Percentiles rank a stretch among this genome's conserved stretches.
These are phyloP conservation scores for Solanum chacoense DNA, from an alignment of 305 asterid genomes.

Conservation along the genomic window DNA sequence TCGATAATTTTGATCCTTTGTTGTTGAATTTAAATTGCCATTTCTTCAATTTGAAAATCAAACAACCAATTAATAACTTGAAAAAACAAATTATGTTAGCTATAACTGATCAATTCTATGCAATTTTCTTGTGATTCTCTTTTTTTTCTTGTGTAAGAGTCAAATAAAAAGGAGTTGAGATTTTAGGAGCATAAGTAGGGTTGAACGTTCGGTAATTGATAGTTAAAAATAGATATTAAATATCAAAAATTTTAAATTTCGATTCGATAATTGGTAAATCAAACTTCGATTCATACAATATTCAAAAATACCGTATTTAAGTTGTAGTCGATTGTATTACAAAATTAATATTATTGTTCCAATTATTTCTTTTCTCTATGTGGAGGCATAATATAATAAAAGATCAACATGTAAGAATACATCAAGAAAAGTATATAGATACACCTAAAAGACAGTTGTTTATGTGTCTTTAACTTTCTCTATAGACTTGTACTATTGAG, in stretches of 20 bases:
- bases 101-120: neutral
- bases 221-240: neutral
- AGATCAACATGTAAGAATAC: neutral
- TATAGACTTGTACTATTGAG: neutral
- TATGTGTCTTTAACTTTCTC: neutral
- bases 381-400: neutral
- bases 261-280: neutral
- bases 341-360: neutral
- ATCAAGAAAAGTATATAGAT: neutral
- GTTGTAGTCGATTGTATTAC: neutral
- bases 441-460: neutral
- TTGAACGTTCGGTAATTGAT: neutral
- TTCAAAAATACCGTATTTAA: too few species aligned
- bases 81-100: neutral
- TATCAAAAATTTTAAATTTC: too few species aligned
- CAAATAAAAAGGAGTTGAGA: neutral
- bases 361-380: neutral
- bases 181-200: neutral
- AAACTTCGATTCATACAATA: too few species aligned
- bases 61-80: neutral
- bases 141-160: neutral
- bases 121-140: neutral
- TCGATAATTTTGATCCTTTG: neutral
- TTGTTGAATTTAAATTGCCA: too few species aligned
- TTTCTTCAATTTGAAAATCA: neutral